A percentile compares a stretch with the other conserved stretches of the same genome.
phyloP scores from a whole-genome alignment of 257 asterid genomes.

The Anisodus acutangulus region DNA sequence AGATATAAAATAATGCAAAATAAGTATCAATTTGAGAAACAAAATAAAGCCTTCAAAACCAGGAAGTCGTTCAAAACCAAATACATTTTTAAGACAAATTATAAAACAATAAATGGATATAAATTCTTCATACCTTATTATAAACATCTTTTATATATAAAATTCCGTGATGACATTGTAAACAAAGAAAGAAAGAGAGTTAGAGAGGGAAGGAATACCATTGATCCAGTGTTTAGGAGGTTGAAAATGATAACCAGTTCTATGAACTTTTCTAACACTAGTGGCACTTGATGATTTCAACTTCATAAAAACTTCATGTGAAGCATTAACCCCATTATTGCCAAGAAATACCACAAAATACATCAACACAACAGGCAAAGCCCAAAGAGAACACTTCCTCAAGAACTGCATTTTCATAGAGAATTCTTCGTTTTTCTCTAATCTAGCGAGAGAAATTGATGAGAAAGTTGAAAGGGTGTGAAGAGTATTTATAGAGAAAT shows the following conservation, averaged over 20 bases:
- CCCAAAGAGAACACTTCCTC: background rate
- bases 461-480: background rate
- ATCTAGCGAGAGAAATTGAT: background rate
- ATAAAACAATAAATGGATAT: background rate
- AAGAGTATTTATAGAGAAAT: background rate
- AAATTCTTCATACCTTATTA: background rate
- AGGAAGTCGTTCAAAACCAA: too few species aligned
- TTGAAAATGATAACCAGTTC: conserved; percentile 70
- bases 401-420: background rate
- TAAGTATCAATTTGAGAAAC: too few species aligned
- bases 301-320: conserved; percentile 43
- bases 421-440: background rate
- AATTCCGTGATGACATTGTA: too few species aligned
- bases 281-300: conserved; percentile 33
- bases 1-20: too few species aligned
- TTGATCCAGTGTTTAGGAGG: conserved; percentile 65
- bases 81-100: too few species aligned
- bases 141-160: too few species aligned
- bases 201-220: conserved; percentile 37
- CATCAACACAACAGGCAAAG: background rate
- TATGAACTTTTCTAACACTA: conserved; percentile 37
- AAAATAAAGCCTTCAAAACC: background rate
- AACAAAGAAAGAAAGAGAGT: background rate
- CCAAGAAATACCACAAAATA: background rate
- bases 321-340: conserved; percentile 42